Conservation (phyloP, 306 rosid genomes). For the Corylus heterophylla region DNA sequence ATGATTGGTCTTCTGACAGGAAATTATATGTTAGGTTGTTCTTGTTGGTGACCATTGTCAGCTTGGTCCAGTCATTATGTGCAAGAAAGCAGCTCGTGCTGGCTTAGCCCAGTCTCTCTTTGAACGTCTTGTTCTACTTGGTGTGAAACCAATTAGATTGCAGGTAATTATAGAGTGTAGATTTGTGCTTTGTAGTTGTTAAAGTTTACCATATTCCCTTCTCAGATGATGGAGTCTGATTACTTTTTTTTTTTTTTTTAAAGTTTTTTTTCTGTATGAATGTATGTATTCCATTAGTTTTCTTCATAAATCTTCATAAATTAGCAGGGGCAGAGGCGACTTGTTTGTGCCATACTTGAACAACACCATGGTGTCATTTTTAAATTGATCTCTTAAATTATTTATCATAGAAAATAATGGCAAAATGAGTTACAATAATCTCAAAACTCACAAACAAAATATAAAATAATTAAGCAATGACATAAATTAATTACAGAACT, state of each 20-base stretch:
- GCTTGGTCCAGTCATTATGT: slow-evolving; percentile 99
- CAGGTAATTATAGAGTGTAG: slow-evolving; percentile 56
- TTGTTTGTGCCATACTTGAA: background rate
- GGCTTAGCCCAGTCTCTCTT: slow-evolving; percentile 98
- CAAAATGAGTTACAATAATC: background rate
- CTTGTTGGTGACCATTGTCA: slow-evolving; percentile 99
- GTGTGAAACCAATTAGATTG: slow-evolving; percentile 96
- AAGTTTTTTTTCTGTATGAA: background rate
- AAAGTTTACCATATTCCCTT: background rate
- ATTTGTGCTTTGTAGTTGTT: background rate
- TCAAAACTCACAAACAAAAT: background rate
- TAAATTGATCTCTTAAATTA: background rate
- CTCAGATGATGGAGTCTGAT: background rate
- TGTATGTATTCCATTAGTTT: background rate
- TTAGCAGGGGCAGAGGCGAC: background rate
- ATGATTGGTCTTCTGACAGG: slow-evolving; percentile 20
- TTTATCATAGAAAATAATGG: background rate
- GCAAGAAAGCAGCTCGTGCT: slow-evolving; percentile 99
- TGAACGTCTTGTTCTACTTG: slow-evolving; percentile 95
- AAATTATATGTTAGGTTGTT: slow-evolving; percentile 63
- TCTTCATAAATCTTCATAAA: background rate
- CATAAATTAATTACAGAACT: background rate
- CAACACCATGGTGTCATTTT: background rate
- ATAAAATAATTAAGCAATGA: background rate
- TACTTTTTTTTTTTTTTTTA: background rate